phyloP scores from a whole-genome alignment of 2,329 filamentous ascomycete species.

The Hypoxylon sp. region DNA sequence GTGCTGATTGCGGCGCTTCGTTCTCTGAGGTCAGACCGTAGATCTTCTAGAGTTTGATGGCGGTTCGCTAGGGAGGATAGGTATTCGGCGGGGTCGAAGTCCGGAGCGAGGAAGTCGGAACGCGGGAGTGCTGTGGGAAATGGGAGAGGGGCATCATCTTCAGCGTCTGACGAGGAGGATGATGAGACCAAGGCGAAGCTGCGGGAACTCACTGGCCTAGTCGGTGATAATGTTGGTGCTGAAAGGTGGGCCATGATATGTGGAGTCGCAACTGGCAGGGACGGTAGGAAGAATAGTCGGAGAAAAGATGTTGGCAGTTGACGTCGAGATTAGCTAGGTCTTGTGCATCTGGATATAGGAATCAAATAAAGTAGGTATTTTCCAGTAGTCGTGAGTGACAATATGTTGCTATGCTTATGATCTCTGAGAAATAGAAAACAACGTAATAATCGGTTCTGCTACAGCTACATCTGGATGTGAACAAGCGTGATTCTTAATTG shows the following conservation, averaged over 20 bases:
- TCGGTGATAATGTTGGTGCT: constrained; percentile 51
- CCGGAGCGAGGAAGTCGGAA: constrained; percentile 81
- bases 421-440: background rate
- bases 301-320: background rate
- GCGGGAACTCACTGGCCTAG: constrained; percentile 53
- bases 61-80: constrained; percentile 85
- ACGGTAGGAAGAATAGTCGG: background rate
- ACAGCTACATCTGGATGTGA: background rate
- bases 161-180: constrained; percentile 55
- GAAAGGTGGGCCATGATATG: constrained; percentile 46
- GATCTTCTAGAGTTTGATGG: constrained; percentile 95
- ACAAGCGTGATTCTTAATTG: background rate
- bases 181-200: constrained; percentile 61
- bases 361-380: background rate
- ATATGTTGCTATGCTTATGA: background rate
- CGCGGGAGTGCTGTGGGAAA: constrained; percentile 90
- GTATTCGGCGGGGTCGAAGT: constrained; percentile 86
- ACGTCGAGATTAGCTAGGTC: background rate
- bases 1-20: constrained; percentile 83
- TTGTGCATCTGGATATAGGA: constrained; percentile 19
- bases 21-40: constrained; percentile 87
- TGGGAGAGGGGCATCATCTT: constrained; percentile 80
- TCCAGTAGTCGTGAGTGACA: background rate
- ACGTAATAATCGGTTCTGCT: background rate
- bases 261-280: background rate